Conservation (phyloP, 441 rosid species). For the Mallotus japonicus region DNA sequence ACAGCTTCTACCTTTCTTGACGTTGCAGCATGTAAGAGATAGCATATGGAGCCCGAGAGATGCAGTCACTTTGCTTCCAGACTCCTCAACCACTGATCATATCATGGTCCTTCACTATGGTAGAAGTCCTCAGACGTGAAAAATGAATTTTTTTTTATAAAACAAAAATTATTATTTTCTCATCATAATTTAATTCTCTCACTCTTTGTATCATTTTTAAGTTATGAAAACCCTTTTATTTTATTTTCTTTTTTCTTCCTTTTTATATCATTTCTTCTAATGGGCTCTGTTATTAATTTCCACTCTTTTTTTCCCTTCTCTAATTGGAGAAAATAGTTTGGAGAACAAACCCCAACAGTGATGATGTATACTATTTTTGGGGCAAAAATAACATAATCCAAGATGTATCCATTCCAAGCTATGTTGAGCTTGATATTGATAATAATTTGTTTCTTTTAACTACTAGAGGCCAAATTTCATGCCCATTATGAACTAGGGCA, state of each 20-base stretch:
- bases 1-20: conserved; percentile 64
- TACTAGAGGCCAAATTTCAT: neutral
- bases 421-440: conserved; percentile 15
- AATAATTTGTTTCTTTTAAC: conserved; percentile 8
- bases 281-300: conserved; percentile 21
- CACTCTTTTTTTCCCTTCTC: conserved; percentile 15
- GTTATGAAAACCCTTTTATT: conserved; percentile 24
- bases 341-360: conserved; percentile 25
- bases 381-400: conserved; percentile 34
- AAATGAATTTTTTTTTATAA: neutral
- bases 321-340: conserved; percentile 36
- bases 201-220: conserved; percentile 26
- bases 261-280: neutral
- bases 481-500: too few species aligned
- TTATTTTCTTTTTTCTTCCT: too few species aligned
- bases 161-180: neutral
- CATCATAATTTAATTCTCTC: conserved; percentile 18
- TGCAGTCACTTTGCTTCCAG: conserved; percentile 58
- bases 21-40: conserved; percentile 92
- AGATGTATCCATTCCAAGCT: conserved; percentile 26
- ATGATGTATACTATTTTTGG: conserved; percentile 29
- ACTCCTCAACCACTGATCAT: conserved; percentile 62
- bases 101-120: conserved; percentile 85
- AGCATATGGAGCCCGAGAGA: conserved; percentile 70
- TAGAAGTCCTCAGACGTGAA: conserved; percentile 38